phyloP scores from a whole-genome alignment of 495 filamentous ascomycete genomes.

The Chlorociboria aeruginascens region DNA sequence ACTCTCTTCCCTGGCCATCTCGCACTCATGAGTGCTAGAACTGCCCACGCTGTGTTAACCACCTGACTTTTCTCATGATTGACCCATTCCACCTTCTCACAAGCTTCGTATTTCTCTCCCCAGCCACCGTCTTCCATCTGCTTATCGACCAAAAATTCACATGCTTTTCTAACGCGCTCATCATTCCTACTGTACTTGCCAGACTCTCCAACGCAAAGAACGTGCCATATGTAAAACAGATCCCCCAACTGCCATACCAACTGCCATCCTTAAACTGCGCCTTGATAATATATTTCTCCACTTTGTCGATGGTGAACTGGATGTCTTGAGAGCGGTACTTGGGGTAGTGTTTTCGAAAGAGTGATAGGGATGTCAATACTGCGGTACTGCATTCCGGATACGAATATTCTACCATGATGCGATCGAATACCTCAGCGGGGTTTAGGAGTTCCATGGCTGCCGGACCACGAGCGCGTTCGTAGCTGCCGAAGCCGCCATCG shows the following conservation, averaged over 20 bases:
- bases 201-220: constrained; percentile 89
- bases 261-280: constrained; percentile 69
- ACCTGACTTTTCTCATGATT: constrained; percentile 21
- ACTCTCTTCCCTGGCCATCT: constrained; percentile 88
- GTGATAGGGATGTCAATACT: constrained; percentile 70
- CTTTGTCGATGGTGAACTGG: constrained; percentile 47
- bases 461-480: constrained; percentile 68
- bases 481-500: constrained; percentile 79
- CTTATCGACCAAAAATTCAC: constrained; percentile 71
- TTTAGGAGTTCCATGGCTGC: constrained; percentile 72
- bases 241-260: constrained; percentile 94
- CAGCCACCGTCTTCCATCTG: constrained; percentile 84
- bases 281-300: constrained; percentile 66
- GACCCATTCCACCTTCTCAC: background rate
- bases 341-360: constrained; percentile 70
- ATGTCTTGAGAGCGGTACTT: constrained; percentile 67
- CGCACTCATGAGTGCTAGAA: constrained; percentile 39
- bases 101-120: constrained; percentile 79
- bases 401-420: constrained; percentile 94
- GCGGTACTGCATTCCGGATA: constrained; percentile 95
- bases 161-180: constrained; percentile 53
- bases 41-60: constrained; percentile 40
- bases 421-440: constrained; percentile 87
- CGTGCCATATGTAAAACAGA: constrained; percentile 89
- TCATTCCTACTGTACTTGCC: constrained; percentile 58